Evolutionary conservation across 257 asterid species (phyloP).

Genomic region (Parsonsia alboflavescens): DNA sequence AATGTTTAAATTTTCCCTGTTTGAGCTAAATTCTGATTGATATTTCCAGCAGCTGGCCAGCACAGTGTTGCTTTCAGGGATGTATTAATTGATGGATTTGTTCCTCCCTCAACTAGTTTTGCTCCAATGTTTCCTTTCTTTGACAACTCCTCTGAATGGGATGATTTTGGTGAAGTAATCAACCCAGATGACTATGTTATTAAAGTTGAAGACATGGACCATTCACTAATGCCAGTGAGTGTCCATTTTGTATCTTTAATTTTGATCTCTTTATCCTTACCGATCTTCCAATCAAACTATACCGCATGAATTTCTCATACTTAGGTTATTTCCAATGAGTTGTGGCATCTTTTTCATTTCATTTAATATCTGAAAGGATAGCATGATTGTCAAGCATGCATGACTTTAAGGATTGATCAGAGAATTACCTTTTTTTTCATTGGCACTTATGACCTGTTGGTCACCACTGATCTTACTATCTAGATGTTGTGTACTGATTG

Average conservation of each 20-base stretch:
- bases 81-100: constrained; percentile 83
- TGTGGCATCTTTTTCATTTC: not conserved
- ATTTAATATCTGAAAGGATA: not conserved
- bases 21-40: not conserved
- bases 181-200: constrained; percentile 86
- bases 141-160: constrained; percentile 72
- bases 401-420: not conserved
- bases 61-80: constrained; percentile 74
- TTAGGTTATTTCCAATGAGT: not conserved
- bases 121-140: constrained; percentile 95
- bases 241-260: constrained; percentile 21
- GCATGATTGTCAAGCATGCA: not conserved
- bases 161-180: constrained; percentile 96
- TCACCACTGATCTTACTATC: not conserved
- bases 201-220: constrained; percentile 73
- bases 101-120: constrained; percentile 59
- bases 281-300: not conserved
- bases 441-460: not conserved
- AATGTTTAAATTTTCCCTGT: not conserved
- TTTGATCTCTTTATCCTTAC: not conserved
- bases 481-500: not conserved
- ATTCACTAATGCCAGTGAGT: constrained; percentile 53
- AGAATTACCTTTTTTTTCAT: not conserved
- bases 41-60: constrained; percentile 52
- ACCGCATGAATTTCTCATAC: not conserved